Evolutionary conservation across 2,329 filamentous ascomycete species (phyloP), one percentile per base, ranked within the genome.

Genomic region (Fusarium sp.): DNA sequence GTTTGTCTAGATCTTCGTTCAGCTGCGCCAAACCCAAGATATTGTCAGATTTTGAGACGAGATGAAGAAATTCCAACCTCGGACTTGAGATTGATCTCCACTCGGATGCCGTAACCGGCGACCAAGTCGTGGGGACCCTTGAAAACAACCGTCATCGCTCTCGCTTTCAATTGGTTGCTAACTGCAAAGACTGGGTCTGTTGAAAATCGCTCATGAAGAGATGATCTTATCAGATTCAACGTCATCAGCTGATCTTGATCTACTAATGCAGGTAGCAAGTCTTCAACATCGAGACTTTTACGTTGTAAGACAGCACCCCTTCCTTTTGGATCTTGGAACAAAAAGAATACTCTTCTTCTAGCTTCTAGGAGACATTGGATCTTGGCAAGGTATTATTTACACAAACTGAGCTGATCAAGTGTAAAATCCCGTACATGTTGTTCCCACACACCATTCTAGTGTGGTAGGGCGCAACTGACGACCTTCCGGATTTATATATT

Each of bases 151-250:
- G 45, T 60, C 46, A 47, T 19, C 3, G 40, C 14, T 1, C 27
- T 19, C 7, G 1, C 14, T 15, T 10, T 13, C 19, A 30, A 64
- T 67, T 64, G 57, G 64, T 3, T n/a, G 9, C 25, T 10, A 1
- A 6, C 1, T 10, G 3, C 0, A 3, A n/a, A n/a, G 48, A 56
- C 13, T 35, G 55, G 60, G 65, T 17, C 40, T 7, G 35, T 39
- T 39, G 48, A 66, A 70, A 71, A 71, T 69, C 70, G 67, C 70
- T 71, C 68, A 71, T 23, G 19, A 17, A 19, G 22, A 53, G 51
- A 55, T 57, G 33, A 67, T 65, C 65, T 68, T 66, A 63, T 61
- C 56, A 56, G 60, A 66, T 62, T 30, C 25, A 50, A 62, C 55
- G 65, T 57, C 60, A 68, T 68, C 59, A 23, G 43, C 37, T 51